phyloP scores from a whole-genome alignment of 257 asterid species.

The Scutellaria baicalensis region DNA sequence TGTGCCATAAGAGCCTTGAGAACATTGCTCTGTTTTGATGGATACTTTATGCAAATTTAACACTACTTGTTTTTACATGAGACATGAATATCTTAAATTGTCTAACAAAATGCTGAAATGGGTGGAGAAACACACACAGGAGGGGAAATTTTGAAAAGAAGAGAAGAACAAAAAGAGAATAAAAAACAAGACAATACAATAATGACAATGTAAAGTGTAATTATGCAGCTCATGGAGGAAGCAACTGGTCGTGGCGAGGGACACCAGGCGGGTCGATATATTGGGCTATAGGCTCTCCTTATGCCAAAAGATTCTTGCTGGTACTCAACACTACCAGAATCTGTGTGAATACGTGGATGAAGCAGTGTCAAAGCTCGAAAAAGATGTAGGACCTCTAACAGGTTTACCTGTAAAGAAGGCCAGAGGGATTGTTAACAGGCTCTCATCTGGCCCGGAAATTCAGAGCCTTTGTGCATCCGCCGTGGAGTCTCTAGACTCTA shows the following conservation, averaged over 20 bases:
- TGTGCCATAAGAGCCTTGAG: neutral
- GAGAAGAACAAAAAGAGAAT: neutral
- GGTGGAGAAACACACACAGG: neutral
- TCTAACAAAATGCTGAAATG: neutral
- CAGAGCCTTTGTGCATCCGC: slow-evolving; percentile 71
- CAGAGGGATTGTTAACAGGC: slow-evolving; percentile 95
- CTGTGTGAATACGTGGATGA: slow-evolving; percentile 44
- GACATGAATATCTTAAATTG: neutral
- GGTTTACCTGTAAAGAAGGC: slow-evolving; percentile 92
- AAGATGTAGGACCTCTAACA: slow-evolving; percentile 83
- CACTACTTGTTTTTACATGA: neutral
- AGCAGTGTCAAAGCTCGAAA: slow-evolving; percentile 68
- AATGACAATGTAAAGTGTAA: slow-evolving; percentile 4
- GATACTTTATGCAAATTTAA: neutral
- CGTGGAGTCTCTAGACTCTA: slow-evolving; percentile 51
- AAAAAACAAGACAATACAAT: neutral
- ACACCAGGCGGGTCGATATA: slow-evolving; percentile 91
- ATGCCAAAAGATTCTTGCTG: slow-evolving; percentile 71
- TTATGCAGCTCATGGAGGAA: slow-evolving; percentile 76
- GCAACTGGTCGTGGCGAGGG: slow-evolving; percentile 74
- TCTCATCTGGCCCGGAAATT: slow-evolving; percentile 80
- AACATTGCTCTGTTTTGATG: neutral
- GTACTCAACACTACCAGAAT: slow-evolving; percentile 44
- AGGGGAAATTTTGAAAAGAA: neutral
- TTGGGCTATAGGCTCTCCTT: slow-evolving; percentile 81